Evolutionary conservation across 495 filamentous ascomycete species (phyloP), one percentile per base, ranked within the genome.

Genomic region (Barbatosphaeria neglecta): DNA sequence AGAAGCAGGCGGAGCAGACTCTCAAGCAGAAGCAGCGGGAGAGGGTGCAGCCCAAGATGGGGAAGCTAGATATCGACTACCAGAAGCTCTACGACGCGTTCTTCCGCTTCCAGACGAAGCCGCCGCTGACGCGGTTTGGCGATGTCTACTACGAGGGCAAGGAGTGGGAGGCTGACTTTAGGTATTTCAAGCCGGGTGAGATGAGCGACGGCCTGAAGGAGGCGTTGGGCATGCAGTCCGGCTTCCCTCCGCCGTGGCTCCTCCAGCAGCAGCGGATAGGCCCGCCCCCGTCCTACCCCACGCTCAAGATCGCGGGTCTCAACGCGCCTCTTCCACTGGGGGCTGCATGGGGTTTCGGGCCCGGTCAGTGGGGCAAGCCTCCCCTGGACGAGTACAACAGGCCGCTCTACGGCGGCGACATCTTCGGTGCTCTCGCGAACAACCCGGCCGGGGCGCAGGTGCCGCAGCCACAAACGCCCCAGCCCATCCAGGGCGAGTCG

Each of bases 71-170:
- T 55, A 95, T 98, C 49, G 93, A 98, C 64, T 98, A 97, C 61
- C 87, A 94, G 59, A 95, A 92, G 60, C 77, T 97, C 22, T 95
- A 96, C 61, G 92, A 96, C 59, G 92, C 92, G 6, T 98, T 98
- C 67, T 98, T 97, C 71, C 77, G 88, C 22, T 93, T 92, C 57
- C 92, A 98, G 63, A 94, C 86, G 28, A 98, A 98, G 59, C 92
- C 92, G 1, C 82, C 88, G 51, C 66, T 98, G 43, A 97, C 92
- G 37, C 78, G 89, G 17, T 97, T 94, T 56, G 92, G 92, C 22
- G 92, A 98, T 62, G 89, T 97, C 16, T 98, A 98, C 64, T 96
- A 95, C 59, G 92, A 98, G 57, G 92, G 92, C 53, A 98, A 98
- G 60, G 92, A 98, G 64, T 95, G 86, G 61, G 92, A 98, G 65